Base-by-base conservation (phyloP, 2,329 filamentous ascomycete species). In the Claviceps quebecensis region DNA sequence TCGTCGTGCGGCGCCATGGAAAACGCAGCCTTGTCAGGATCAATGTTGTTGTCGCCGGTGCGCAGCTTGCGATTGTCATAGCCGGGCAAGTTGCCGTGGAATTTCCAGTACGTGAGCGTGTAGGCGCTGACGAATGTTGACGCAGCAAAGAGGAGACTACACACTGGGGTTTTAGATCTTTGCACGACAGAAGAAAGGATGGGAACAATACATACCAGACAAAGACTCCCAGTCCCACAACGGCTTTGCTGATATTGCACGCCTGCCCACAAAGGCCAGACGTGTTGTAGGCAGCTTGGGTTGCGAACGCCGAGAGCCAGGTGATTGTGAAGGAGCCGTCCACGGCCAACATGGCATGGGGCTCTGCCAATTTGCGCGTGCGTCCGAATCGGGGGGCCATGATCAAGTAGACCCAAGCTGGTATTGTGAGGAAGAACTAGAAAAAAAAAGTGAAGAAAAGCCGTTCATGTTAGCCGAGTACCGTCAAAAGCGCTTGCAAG, bases 21-120 rank as follows among this genome's bases (percentile, higher is more conserved):
- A 67, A 84, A 84, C 54, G 80, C 80, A 29, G 80, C 80, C 69
- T 83, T 83, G 65, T 84, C 80, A 0, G 81, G 81, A 62, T 84
- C 81, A 57, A 83, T 83, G 67, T 78, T 76, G 57, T 71, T 66
- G 56, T 64, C 65, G 54, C 61, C 61, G 54, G 63, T 62, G 48
- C 70, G 66, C 50, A 71, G 58, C 59, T 69, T 64, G 59, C 62
- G 69, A 56, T 69, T 70, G 59, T 80, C 77, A 63, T 81, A 81
- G 52, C 80, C 80, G 2, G 81, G 81, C 16, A 83, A 72, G 52
- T 67, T 73, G 59, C 77, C 76, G 66, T 83, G 76, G 61, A 77
- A 75, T 59, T 76, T 75, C 68, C 77, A 81, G 68, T 81, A 82
- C 55, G 76, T 71, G 55, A 81, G 66, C 29, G 78, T 78, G 65